Evolutionary conservation across 441 rosid species (phyloP).

Genomic region (Gossypium davidsonii): DNA sequence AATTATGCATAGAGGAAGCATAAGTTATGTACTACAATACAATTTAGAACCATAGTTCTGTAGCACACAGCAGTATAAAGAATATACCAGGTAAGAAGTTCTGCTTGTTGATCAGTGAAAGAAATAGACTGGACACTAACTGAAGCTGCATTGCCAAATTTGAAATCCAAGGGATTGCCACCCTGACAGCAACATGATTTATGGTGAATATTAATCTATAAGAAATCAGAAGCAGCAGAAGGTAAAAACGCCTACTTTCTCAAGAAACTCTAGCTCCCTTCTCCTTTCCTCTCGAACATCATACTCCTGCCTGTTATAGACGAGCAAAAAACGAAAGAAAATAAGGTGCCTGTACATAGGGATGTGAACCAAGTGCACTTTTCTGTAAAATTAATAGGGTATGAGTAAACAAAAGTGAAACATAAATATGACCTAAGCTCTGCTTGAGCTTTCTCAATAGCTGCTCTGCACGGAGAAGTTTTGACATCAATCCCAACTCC

Average conservation of each 20-base stretch:
- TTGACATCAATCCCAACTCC: slow-evolving; percentile 84
- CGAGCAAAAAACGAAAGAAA: slow-evolving; percentile 4
- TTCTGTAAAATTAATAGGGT: background rate
- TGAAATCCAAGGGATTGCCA: slow-evolving; percentile 97
- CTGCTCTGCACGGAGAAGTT: slow-evolving; percentile 80
- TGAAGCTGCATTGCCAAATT: slow-evolving; percentile 67
- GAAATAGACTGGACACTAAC: slow-evolving; percentile 92
- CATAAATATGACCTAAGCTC: slow-evolving; percentile 66
- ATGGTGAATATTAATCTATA: slow-evolving; percentile 8
- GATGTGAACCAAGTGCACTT: background rate
- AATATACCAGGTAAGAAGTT: slow-evolving; percentile 81
- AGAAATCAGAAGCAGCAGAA: slow-evolving; percentile 15
- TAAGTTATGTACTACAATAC: slow-evolving; percentile 20
- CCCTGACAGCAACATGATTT: slow-evolving; percentile 53
- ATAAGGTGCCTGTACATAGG: background rate
- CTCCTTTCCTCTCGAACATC: slow-evolving; percentile 95
- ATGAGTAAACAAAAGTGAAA: background rate
- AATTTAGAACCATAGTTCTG: slow-evolving; percentile 3
- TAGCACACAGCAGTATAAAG: slow-evolving; percentile 20
- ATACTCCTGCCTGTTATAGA: slow-evolving; percentile 78
- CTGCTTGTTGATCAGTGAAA: slow-evolving; percentile 70
- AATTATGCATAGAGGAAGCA: slow-evolving; percentile 19
- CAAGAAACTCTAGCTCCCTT: slow-evolving; percentile 92
- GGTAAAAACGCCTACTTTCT: slow-evolving; percentile 63
- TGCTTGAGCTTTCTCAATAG: slow-evolving; percentile 94